Evolutionary conservation across 257 asterid genomes (phyloP).

Genomic region (Coffea canephora): DNA sequence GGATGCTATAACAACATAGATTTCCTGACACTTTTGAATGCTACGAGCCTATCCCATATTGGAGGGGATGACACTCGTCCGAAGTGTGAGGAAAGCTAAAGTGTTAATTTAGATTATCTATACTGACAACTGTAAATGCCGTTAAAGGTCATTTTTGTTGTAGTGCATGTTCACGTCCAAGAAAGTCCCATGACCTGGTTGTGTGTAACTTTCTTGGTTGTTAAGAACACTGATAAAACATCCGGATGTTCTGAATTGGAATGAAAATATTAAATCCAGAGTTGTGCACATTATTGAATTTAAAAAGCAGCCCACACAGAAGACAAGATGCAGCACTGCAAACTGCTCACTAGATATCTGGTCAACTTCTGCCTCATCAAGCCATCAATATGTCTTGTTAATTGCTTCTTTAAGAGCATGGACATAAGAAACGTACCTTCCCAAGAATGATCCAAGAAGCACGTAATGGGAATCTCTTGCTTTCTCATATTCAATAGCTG

Average conservation of each 20-base stretch:
- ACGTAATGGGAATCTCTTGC: slow-evolving; percentile 62
- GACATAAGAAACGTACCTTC: slow-evolving; percentile 42
- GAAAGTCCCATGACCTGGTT: slow-evolving; percentile 90
- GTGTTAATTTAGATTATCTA: no score
- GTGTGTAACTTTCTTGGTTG: slow-evolving; percentile 77
- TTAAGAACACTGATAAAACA: slow-evolving; percentile 82
- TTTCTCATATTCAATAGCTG: slow-evolving; percentile 56
- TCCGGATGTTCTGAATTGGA: slow-evolving; percentile 57
- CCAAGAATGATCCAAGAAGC: slow-evolving; percentile 77
- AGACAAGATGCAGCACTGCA: neutral
- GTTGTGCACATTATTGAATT: slow-evolving; percentile 4
- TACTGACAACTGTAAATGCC: no score
- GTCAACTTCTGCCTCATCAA: slow-evolving; percentile 64
- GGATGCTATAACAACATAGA: no score
- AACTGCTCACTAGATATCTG: slow-evolving; percentile 54
- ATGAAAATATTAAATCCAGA: neutral
- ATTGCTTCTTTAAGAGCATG: no score
- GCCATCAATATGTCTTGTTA: slow-evolving; percentile 72
- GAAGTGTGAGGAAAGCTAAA: no score
- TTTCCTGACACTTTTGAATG: no score
- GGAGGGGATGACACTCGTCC: no score
- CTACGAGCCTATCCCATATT: no score
- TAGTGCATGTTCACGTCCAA: slow-evolving; percentile 62
- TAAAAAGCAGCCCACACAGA: neutral
- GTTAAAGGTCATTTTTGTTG: neutral